Evolutionary conservation across 2,329 filamentous ascomycete species (phyloP).

Genomic region (Colletotrichum agaves): DNA sequence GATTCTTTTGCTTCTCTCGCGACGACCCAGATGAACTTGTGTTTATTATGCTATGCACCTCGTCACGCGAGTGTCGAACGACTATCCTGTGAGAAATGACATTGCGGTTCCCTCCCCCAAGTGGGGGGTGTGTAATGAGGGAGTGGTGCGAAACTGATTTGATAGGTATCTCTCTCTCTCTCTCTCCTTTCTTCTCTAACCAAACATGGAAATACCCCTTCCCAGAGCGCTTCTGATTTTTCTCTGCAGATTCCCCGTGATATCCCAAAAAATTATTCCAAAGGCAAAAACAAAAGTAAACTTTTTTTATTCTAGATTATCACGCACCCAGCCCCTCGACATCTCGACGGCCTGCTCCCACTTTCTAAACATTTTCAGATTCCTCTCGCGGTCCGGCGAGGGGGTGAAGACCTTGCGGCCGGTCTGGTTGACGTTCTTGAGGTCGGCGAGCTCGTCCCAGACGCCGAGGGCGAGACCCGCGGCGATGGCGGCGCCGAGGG

Average conservation of each 20-base stretch:
- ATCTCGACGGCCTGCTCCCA: conserved; percentile 70
- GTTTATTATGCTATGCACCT: not conserved
- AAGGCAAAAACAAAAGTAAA: too few relatives aligned
- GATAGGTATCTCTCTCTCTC: conserved; percentile 13
- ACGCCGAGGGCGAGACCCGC: conserved; percentile 85
- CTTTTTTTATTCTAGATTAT: conserved; percentile 14
- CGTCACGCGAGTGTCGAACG: conserved; percentile 1
- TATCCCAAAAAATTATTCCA: not conserved
- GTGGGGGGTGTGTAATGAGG: not conserved
- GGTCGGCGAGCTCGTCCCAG: conserved; percentile 77
- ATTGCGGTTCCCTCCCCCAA: not conserved
- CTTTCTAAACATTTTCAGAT: conserved; percentile 56
- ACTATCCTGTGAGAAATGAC: not conserved
- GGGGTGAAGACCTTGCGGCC: conserved; percentile 78
- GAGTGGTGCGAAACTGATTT: conserved; percentile 5
- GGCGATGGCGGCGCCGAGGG: conserved; percentile 87
- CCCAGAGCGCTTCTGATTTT: conserved; percentile 8
- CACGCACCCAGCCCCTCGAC: conserved; percentile 63
- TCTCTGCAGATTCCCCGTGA: conserved; percentile 4
- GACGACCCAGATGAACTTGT: not conserved
- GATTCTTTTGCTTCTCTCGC: not conserved
- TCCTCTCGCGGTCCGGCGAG: conserved; percentile 60
- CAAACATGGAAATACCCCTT: not conserved
- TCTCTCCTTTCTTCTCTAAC: not conserved
- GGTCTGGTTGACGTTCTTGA: conserved; percentile 77